Evolutionary conservation across 2,329 filamentous ascomycete genomes (phyloP).

Genomic region (Aspergillus sergii): DNA sequence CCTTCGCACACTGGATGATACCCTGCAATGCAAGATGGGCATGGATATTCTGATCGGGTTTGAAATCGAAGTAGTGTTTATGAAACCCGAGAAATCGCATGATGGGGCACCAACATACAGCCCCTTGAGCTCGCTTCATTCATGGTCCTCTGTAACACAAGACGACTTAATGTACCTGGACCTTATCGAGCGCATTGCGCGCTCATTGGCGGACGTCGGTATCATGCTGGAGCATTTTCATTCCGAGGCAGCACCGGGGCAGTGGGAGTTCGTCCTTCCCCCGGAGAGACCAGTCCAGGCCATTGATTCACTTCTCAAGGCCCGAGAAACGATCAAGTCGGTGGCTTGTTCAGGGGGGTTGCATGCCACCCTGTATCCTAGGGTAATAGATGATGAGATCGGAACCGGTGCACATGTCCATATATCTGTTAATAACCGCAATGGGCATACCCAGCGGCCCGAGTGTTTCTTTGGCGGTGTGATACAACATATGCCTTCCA

Average conservation of each 20-base stretch:
- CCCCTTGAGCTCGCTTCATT: slow-evolving; percentile 58
- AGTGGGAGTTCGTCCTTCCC: slow-evolving; percentile 32
- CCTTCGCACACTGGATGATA: neutral
- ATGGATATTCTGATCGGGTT: slow-evolving; percentile 61
- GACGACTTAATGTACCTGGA: slow-evolving; percentile 56
- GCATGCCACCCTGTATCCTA: slow-evolving; percentile 28
- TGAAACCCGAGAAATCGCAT: slow-evolving; percentile 45
- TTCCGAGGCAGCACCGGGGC: slow-evolving; percentile 27
- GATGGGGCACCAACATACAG: slow-evolving; percentile 26
- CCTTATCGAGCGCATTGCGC: slow-evolving; percentile 21
- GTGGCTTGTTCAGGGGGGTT: slow-evolving; percentile 17
- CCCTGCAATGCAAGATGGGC: neutral
- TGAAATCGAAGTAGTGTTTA: slow-evolving; percentile 73
- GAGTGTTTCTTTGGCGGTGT: slow-evolving; percentile 29
- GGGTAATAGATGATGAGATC: slow-evolving; percentile 14
- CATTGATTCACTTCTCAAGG: slow-evolving; percentile 27
- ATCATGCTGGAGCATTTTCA: slow-evolving; percentile 30
- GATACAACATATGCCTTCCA: slow-evolving; percentile 24
- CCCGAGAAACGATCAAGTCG: slow-evolving; percentile 24
- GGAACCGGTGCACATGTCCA: slow-evolving; percentile 29
- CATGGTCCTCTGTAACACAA: slow-evolving; percentile 55
- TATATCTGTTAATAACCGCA: slow-evolving; percentile 25
- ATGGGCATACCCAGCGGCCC: neutral
- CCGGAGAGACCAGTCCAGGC: slow-evolving; percentile 24
- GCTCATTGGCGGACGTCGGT: slow-evolving; percentile 18